Evolutionary conservation across 768 basidiomycete genomes (phyloP).

Genomic region (Russula foetens): DNA sequence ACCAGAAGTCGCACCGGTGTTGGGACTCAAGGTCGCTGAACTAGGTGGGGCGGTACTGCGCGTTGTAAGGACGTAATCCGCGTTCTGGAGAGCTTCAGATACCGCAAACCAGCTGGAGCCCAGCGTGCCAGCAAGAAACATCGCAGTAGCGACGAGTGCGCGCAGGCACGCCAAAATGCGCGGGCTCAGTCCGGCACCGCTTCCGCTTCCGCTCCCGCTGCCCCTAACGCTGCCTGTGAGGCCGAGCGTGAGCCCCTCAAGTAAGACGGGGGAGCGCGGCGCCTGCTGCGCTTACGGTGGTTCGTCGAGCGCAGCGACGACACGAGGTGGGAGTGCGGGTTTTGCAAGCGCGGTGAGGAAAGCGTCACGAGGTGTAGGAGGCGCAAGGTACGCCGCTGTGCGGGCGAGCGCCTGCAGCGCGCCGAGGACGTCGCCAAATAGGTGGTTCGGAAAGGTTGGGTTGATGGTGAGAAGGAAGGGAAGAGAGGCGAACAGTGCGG

Average conservation of each 20-base stretch:
- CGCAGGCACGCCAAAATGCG: slow-evolving; percentile 89
- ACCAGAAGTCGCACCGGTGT: slow-evolving; percentile 17
- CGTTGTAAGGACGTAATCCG: slow-evolving; percentile 79
- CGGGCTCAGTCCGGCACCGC: slow-evolving; percentile 70
- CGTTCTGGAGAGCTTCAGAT: slow-evolving; percentile 87
- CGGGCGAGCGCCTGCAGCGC: slow-evolving; percentile 81
- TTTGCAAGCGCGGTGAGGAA: slow-evolving; percentile 88
- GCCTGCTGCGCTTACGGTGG: slow-evolving; percentile 41
- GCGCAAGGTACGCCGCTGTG: slow-evolving; percentile 81
- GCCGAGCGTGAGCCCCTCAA: slow-evolving; percentile 63
- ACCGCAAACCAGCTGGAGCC: slow-evolving; percentile 91
- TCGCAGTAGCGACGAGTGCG: slow-evolving; percentile 64
- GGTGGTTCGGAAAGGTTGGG: slow-evolving; percentile 82
- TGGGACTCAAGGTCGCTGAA: slow-evolving; percentile 8
- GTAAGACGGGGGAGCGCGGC: slow-evolving; percentile 46
- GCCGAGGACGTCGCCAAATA: slow-evolving; percentile 80
- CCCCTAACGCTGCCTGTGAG: background rate
- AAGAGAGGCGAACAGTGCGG: slow-evolving; percentile 81
- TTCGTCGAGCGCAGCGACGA: slow-evolving; percentile 78
- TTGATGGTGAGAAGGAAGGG: slow-evolving; percentile 88
- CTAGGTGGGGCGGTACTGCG: slow-evolving; percentile 34
- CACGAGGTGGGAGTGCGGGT: slow-evolving; percentile 82
- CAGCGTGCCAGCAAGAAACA: slow-evolving; percentile 77
- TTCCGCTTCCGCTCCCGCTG: too few relatives aligned
- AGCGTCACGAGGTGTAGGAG: slow-evolving; percentile 87